These are phyloP conservation scores for Tripidium arundinaceum DNA, from an alignment of 202 grass and related monocot genomes.

Conservation along the genomic window DNA sequence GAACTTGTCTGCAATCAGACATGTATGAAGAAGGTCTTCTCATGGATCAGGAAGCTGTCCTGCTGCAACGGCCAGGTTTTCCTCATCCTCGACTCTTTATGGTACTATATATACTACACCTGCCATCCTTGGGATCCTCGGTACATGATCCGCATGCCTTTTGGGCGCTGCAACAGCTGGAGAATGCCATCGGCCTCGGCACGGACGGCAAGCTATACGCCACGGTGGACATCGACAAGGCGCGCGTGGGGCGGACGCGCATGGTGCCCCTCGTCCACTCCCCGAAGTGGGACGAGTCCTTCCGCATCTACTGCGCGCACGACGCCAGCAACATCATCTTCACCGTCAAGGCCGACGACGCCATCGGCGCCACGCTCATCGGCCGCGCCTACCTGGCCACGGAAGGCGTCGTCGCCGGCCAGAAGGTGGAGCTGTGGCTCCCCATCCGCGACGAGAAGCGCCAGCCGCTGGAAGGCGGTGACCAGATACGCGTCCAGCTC, in stretches of 20 bases:
- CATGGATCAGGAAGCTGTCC: slow-evolving; percentile 60
- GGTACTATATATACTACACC: not conserved
- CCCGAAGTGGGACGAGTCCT: slow-evolving; percentile 63
- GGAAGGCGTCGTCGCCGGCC: not conserved
- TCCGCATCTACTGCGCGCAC: slow-evolving; percentile 88
- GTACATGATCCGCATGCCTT: not conserved
- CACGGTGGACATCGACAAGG: slow-evolving; percentile 84
- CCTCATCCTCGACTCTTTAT: not conserved
- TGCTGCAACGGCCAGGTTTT: slow-evolving; percentile 59
- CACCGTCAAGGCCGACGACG: slow-evolving; percentile 62
- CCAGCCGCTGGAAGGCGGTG: slow-evolving; percentile 43
- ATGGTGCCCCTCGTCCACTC: not conserved
- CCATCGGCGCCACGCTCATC: slow-evolving; percentile 57
- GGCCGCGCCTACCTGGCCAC: slow-evolving; percentile 75
- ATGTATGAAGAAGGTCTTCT: slow-evolving; percentile 47
- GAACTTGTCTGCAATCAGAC: slow-evolving; percentile 3
- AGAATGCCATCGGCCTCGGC: slow-evolving; percentile 34
- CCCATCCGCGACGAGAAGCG: slow-evolving; percentile 45
- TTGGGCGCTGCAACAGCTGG: not conserved
- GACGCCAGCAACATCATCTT: slow-evolving; percentile 62
- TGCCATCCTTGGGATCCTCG: not conserved
- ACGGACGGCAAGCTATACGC: slow-evolving; percentile 49
- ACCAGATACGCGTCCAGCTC: slow-evolving; percentile 58
- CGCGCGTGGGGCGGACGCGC: slow-evolving; percentile 61
- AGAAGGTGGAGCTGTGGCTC: slow-evolving; percentile 49